phyloP scores from a whole-genome alignment of 257 asterid genomes.

The Handroanthus guayacan region DNA sequence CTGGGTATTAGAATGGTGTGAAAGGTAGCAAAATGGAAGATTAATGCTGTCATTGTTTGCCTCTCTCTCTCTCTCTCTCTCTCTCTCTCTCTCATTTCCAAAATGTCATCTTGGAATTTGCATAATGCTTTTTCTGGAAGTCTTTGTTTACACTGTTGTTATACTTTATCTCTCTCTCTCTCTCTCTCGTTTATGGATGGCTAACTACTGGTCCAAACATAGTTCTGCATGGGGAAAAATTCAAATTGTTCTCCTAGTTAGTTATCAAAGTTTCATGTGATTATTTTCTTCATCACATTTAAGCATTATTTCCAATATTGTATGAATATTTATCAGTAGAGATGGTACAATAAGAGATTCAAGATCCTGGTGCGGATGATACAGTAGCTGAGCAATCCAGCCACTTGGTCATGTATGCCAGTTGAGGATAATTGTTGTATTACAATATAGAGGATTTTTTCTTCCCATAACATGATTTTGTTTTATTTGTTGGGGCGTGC shows the following conservation, averaged over 20 bases:
- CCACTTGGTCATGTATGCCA: slow-evolving; percentile 4
- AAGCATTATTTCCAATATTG: not conserved
- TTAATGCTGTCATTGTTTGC: too few species aligned
- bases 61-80: not conserved
- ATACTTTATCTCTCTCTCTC: not conserved
- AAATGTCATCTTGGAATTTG: not conserved
- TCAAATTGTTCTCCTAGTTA: not conserved
- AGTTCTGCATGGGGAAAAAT: not conserved
- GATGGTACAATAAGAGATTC: not conserved
- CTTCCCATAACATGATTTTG: not conserved
- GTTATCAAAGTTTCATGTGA: slow-evolving; percentile 7
- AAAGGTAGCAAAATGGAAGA: not conserved
- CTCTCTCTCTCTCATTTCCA: not conserved
- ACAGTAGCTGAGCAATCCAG: not conserved
- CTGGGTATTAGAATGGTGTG: not conserved
- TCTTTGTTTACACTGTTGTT: not conserved
- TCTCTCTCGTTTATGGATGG: not conserved
- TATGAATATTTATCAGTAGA: too few species aligned
- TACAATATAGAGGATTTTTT: not conserved
- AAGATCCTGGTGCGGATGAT: not conserved
- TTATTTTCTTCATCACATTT: not conserved
- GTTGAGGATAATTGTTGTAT: not conserved
- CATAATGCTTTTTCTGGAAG: not conserved
- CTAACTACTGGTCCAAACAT: not conserved
- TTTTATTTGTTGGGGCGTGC: slow-evolving; percentile 3